Percentiles rank a stretch among this genome's conserved stretches.
phyloP scores from a whole-genome alignment of 805 yeast genomes.

The Wickerhamiella parazyma region DNA sequence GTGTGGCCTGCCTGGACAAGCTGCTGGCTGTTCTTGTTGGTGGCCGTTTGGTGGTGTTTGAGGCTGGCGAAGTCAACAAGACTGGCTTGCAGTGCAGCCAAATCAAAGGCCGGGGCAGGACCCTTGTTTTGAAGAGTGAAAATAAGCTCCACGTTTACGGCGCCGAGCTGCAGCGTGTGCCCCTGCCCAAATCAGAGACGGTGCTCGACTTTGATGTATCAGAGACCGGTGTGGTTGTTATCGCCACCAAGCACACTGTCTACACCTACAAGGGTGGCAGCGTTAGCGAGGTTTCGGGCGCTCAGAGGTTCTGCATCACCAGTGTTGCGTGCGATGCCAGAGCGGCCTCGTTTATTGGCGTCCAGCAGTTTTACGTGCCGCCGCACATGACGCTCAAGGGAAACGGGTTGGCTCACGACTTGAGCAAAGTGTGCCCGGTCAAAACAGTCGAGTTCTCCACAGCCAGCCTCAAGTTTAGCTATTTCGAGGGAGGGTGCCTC shows the following conservation, averaged over 20 bases:
- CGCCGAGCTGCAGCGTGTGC: neutral
- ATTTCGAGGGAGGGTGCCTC: slow-evolving; percentile 1
- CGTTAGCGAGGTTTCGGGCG: slow-evolving; percentile 8
- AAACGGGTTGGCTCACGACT: neutral
- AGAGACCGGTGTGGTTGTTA: slow-evolving; percentile 15
- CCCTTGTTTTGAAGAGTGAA: slow-evolving; percentile 10
- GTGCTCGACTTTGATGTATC: slow-evolving; percentile 14
- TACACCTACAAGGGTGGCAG: slow-evolving; percentile 14
- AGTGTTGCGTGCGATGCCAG: slow-evolving; percentile 13
- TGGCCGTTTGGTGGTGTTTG: slow-evolving; percentile 2
- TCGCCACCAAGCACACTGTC: slow-evolving; percentile 15
- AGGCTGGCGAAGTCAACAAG: slow-evolving; percentile 3
- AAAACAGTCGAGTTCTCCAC: neutral
- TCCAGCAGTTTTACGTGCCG: slow-evolving; percentile 7
- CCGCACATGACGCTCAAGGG: slow-evolving; percentile 1
- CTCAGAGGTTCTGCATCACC: slow-evolving; percentile 12
- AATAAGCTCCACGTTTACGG: slow-evolving; percentile 10
- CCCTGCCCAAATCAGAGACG: slow-evolving; percentile 6
- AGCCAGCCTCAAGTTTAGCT: neutral
- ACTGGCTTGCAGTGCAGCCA: slow-evolving; percentile 6
- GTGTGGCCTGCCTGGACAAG: slow-evolving; percentile 13
- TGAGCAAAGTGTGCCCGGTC: slow-evolving; percentile 1
- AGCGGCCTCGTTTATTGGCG: slow-evolving; percentile 12
- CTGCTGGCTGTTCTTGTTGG: slow-evolving; percentile 15
- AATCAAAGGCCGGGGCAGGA: slow-evolving; percentile 12